Percentiles rank a stretch among this genome's conserved stretches.
Evolutionary conservation across 352 stramenopile genomes (phyloP).

Genomic region (Phytophthora nicotianae): DNA sequence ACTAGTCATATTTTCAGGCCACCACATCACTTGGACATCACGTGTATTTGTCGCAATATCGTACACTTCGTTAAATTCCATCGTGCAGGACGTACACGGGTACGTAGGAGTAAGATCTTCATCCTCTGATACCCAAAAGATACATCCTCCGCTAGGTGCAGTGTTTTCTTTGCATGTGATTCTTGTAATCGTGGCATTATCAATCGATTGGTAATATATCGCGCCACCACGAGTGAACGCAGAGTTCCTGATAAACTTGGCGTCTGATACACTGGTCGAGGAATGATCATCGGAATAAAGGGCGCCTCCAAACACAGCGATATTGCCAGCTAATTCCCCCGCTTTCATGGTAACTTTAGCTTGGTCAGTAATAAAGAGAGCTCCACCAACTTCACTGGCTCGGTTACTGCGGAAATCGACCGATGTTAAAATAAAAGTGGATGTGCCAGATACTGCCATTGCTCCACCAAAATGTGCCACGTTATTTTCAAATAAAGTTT

Average conservation of each 20-base stretch:
- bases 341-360: slow-evolving; percentile 21
- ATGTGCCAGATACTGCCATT: slow-evolving; percentile 20
- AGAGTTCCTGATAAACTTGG: slow-evolving; percentile 39
- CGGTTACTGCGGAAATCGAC: slow-evolving; percentile 31
- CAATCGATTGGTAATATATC: slow-evolving; percentile 48
- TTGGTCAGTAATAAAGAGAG: slow-evolving; percentile 38
- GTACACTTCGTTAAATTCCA: slow-evolving; percentile 58
- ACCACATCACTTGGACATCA: slow-evolving; percentile 61
- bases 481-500: slow-evolving; percentile 45
- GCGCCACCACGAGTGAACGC: slow-evolving; percentile 49
- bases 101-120: slow-evolving; percentile 23
- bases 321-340: slow-evolving; percentile 37
- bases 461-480: slow-evolving; percentile 40
- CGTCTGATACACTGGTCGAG: slow-evolving; percentile 17
- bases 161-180: slow-evolving; percentile 46
- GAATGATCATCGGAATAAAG: slow-evolving; percentile 38
- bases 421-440: slow-evolving; percentile 16
- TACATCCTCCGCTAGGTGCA: slow-evolving; percentile 59
- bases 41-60: slow-evolving; percentile 66
- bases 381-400: slow-evolving; percentile 35
- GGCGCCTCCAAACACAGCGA: slow-evolving; percentile 39
- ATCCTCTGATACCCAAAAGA: slow-evolving; percentile 63
- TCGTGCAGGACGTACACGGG: slow-evolving; percentile 43
- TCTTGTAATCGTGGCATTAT: slow-evolving; percentile 21
- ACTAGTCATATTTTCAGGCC: slow-evolving; percentile 52